A percentile compares a stretch with the other conserved stretches of the same genome.
Evolutionary conservation across 805 yeast species (phyloP).

Genomic region (Saccharomycopsis sp.): DNA sequence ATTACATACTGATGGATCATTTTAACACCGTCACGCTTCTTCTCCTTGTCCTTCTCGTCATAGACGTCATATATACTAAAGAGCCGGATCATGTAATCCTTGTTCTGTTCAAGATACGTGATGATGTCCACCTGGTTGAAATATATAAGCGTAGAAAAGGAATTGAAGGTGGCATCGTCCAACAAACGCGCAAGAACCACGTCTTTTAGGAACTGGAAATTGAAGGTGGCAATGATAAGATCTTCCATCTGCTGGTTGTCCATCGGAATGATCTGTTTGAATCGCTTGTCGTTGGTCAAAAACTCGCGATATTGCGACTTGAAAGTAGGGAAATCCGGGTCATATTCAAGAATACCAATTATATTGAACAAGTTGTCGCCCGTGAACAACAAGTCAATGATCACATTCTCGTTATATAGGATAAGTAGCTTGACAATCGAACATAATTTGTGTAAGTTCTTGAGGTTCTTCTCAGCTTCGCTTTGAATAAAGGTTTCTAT

Average conservation of each 20-base stretch:
- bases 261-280: slow-evolving; percentile 68
- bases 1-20: slow-evolving; percentile 74
- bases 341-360: slow-evolving; percentile 79
- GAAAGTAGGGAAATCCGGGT: slow-evolving; percentile 73
- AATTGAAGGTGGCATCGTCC: slow-evolving; percentile 71
- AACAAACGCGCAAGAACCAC: slow-evolving; percentile 75
- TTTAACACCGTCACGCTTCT: slow-evolving; percentile 63
- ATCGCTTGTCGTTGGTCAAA: slow-evolving; percentile 47
- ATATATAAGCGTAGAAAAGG: slow-evolving; percentile 61
- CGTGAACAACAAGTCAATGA: slow-evolving; percentile 51
- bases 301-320: slow-evolving; percentile 77
- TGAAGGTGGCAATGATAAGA: slow-evolving; percentile 67
- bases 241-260: slow-evolving; percentile 41
- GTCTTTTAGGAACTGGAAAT: slow-evolving; percentile 77
- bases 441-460: slow-evolving; percentile 58
- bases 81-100: slow-evolving; percentile 47
- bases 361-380: slow-evolving; percentile 35
- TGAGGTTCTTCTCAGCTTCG: slow-evolving; percentile 41
- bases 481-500: slow-evolving; percentile 46
- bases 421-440: slow-evolving; percentile 67
- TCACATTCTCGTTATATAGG: slow-evolving; percentile 60
- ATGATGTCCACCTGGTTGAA: slow-evolving; percentile 64
- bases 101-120: slow-evolving; percentile 45
- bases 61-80: slow-evolving; percentile 46
- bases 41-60: slow-evolving; percentile 17